Conservation (phyloP, 2,329 filamentous ascomycete species). For the Fusarium brevicatenulatum region DNA sequence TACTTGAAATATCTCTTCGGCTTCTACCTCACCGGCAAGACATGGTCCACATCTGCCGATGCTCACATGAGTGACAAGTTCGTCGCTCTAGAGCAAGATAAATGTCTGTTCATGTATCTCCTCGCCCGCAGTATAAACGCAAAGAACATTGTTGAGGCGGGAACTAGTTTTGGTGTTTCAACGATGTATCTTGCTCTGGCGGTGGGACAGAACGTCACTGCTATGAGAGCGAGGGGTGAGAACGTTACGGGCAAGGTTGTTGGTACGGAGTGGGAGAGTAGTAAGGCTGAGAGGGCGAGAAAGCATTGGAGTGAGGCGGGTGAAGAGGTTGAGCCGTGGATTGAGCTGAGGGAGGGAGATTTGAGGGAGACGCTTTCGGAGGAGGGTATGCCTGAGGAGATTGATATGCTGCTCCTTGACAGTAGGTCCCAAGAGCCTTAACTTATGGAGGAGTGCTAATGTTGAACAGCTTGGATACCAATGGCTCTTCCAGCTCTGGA, state of each 20-base stretch:
- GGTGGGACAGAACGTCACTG: constrained; percentile 58
- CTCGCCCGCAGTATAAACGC: constrained; percentile 61
- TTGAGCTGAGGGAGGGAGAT: constrained; percentile 69
- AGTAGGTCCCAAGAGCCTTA: constrained; percentile 56
- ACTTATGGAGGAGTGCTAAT: background rate
- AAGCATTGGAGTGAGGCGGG: constrained; percentile 65
- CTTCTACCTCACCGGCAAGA: constrained; percentile 41
- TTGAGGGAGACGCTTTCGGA: constrained; percentile 62
- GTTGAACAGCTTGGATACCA: constrained; percentile 62
- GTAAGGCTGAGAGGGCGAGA: constrained; percentile 63
- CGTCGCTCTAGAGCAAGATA: constrained; percentile 68
- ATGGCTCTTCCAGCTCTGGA: constrained; percentile 64
- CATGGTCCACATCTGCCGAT: constrained; percentile 44
- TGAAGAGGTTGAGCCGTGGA: constrained; percentile 58
- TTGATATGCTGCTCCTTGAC: constrained; percentile 70
- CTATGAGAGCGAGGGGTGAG: constrained; percentile 24
- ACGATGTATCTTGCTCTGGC: constrained; percentile 72
- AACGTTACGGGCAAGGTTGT: constrained; percentile 55
- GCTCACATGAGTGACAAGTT: constrained; percentile 65
- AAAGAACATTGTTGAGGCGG: constrained; percentile 67
- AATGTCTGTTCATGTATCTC: constrained; percentile 66
- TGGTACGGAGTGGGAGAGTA: constrained; percentile 68
- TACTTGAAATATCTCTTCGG: constrained; percentile 38
- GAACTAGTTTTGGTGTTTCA: constrained; percentile 70
- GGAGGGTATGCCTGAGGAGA: constrained; percentile 52